Base-by-base conservation (phyloP, 2,329 filamentous ascomycete species). In the Daldinia sp. region DNA sequence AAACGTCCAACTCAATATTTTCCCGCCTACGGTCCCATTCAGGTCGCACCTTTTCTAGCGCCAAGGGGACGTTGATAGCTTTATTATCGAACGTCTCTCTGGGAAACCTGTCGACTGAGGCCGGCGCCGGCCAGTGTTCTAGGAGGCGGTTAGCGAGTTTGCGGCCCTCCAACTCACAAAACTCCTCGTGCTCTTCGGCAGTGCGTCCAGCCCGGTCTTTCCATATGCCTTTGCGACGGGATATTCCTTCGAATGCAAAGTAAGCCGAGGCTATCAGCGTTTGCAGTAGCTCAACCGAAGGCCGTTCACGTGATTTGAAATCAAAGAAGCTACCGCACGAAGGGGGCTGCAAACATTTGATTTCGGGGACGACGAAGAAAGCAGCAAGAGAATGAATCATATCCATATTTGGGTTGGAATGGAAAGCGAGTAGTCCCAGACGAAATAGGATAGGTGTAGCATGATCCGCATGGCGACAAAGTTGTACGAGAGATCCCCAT, bases 401-500 rank as follows among this genome's bases (percentile, higher is more conserved):
- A 7, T 73, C 71, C 74, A 79, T 77, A 46, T 78, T 59, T 30
- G 72, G 50, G 37, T 71, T 70, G 0, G 50, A 18, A 15, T 63
- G 23, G 50, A 79, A 79, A 26, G 76, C 74, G 10, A 78, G 61
- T 1, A 78, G 60, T 3, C 70, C 73, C 0, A 79, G 66, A 18
- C 75, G 75, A 50, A 78, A 79, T 26, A 78, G 15, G 2, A 76
- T 12, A 46, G 58, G 53, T 48, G 68, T 51, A 35, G 56, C 42
- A 23, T 54, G 41, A 7, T 70, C 15, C 33, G 68, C 50, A 26
- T 46, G 37, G 4, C 71, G 73, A 54, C 77, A 78, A 23, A 76
- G 72, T 7, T 75, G 44, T 35, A 79, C 68, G 2, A 78, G 72
- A 51, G 67, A 63, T 6, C 77, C 77, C 76, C 75, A 79, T 35